Evolutionary conservation across 2,329 filamentous ascomycete genomes (phyloP).

Genomic region (Fusarium annulatum): DNA sequence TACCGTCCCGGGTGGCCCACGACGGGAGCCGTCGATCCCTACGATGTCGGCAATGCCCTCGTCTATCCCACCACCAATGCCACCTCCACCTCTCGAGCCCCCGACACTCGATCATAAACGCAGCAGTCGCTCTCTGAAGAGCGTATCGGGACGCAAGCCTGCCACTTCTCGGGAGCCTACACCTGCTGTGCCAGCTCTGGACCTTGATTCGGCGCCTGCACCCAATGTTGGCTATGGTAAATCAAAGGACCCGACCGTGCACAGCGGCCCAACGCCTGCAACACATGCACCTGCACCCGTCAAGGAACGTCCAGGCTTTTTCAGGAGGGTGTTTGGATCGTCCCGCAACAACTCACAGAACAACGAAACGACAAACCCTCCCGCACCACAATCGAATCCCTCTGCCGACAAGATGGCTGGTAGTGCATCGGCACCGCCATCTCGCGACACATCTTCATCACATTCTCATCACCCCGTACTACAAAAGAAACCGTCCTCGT

Average conservation of each 20-base stretch:
- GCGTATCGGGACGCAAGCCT: conserved; percentile 53
- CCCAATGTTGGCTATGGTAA: conserved; percentile 70
- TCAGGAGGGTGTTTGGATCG: conserved; percentile 88
- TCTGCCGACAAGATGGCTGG: conserved; percentile 57
- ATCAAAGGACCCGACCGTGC: conserved; percentile 60
- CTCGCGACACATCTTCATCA: conserved; percentile 58
- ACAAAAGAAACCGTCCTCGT: conserved; percentile 92
- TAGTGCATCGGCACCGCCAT: conserved; percentile 62
- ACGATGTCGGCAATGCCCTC: conserved; percentile 52
- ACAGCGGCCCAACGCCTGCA: conserved; percentile 63
- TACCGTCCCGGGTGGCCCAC: conserved; percentile 82
- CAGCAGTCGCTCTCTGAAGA: conserved; percentile 67
- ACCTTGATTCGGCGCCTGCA: conserved; percentile 66
- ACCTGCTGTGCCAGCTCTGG: conserved; percentile 48
- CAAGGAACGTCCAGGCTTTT: conserved; percentile 87
- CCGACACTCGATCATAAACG: conserved; percentile 63
- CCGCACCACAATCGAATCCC: conserved; percentile 35
- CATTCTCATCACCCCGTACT: conserved; percentile 65
- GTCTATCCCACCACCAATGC: conserved; percentile 48
- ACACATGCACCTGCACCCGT: conserved; percentile 56
- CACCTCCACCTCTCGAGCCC: conserved; percentile 53
- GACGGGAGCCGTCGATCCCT: conserved; percentile 54
- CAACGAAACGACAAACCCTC: conserved; percentile 39
- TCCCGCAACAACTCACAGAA: conserved; percentile 63
- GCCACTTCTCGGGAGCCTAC: conserved; percentile 44